Percentiles rank a stretch among this genome's conserved stretches.
Conservation (phyloP, 441 rosid species). For the Omphalea diandra region DNA sequence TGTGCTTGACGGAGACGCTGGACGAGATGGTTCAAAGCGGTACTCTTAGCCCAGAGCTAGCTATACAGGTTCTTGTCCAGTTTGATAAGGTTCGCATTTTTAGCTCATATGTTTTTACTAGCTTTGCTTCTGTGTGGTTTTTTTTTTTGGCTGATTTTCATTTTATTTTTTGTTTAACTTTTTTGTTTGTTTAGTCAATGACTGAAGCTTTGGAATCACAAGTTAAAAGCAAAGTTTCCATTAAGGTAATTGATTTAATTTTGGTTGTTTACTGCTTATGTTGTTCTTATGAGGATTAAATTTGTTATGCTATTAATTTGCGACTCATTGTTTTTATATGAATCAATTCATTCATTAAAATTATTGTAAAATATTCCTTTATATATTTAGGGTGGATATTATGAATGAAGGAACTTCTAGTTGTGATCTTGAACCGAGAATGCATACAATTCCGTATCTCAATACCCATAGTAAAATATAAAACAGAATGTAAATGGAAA, state of each 20-base stretch:
- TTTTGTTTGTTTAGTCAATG: conserved; percentile 60
- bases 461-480: no score
- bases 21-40: conserved; percentile 97
- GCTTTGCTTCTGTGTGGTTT: neutral
- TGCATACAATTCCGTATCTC: no score
- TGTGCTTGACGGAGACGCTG: conserved; percentile 93
- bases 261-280: neutral
- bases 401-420: no score
- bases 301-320: neutral
- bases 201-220: conserved; percentile 86
- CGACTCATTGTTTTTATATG: no score
- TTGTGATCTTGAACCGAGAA: no score
- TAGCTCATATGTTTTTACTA: no score
- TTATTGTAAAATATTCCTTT: no score
- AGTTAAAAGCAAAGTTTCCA: conserved; percentile 88
- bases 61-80: conserved; percentile 94
- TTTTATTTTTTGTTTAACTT: conserved; percentile 11
- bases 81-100: conserved; percentile 99
- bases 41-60: conserved; percentile 91
- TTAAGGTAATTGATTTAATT: conserved; percentile 51
- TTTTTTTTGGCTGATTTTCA: conserved; percentile 11
- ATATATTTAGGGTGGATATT: no score
- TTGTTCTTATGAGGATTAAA: neutral
- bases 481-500: no score
- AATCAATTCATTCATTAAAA: no score